phyloP scores from a whole-genome alignment of 345 rosid species.

The Salix viminalis region DNA sequence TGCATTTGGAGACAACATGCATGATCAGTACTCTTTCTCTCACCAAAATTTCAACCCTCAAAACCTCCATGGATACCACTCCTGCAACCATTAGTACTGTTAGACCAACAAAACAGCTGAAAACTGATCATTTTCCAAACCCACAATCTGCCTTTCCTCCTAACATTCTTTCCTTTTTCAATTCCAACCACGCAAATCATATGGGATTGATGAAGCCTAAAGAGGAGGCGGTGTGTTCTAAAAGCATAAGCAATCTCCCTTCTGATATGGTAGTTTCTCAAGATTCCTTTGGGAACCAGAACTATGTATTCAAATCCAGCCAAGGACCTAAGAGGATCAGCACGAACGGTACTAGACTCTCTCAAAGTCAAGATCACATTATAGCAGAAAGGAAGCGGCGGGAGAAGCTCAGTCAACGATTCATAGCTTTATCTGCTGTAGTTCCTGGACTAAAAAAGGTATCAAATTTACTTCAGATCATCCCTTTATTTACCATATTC shows the following conservation, averaged over 20 bases:
- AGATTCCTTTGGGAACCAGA: conserved; percentile 32
- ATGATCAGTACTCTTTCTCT: conserved; percentile 12
- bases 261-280: conserved; percentile 27
- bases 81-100: neutral
- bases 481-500: neutral
- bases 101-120: conserved; percentile 43
- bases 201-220: conserved; percentile 38
- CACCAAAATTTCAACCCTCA: conserved; percentile 19
- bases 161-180: conserved; percentile 22
- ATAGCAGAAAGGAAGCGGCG: conserved; percentile 66
- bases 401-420: conserved; percentile 61
- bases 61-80: conserved; percentile 15
- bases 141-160: conserved; percentile 32
- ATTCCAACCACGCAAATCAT: conserved; percentile 28
- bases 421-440: conserved; percentile 59
- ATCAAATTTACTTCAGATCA: neutral
- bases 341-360: conserved; percentile 24
- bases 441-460: conserved; percentile 76
- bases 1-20: conserved; percentile 43
- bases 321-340: conserved; percentile 27
- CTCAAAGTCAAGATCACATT: conserved; percentile 56
- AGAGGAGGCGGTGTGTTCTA: conserved; percentile 32
- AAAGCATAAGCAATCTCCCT: conserved; percentile 14
- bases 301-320: conserved; percentile 27
- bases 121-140: conserved; percentile 17